Base-by-base conservation (phyloP, 768 basidiomycete species). In the Lactarius sanguifluus region DNA sequence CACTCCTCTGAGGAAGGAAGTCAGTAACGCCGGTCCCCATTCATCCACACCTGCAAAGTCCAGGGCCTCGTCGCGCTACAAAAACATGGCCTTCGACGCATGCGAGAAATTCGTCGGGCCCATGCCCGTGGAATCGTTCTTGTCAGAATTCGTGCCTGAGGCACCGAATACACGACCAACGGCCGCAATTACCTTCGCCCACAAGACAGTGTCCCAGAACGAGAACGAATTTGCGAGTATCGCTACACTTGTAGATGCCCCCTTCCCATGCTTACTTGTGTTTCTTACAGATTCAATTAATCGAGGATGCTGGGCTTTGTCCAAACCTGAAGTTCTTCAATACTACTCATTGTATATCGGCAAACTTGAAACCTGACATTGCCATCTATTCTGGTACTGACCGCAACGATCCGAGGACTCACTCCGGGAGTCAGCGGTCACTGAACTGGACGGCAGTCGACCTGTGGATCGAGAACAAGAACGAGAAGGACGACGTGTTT, bases 91-190 rank as follows among this genome's bases (percentile, higher is more conserved):
- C 9, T n/a, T 34, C 5, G 55, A 63, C 6, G 32, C 41, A 45
- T 25, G 62, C 30, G 55, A 63, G 41, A 63, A 57, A 45, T 57
- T 57, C n/a, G 62, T 63, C 5, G 55, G 55, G 40, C 62, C 62
- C 32, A 63, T 63, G 62, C 41, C 62, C 18, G n/a, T 57, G 1
- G 8, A 23, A 15, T 2, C 2, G 6, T 63, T 63, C 55, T 56
- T 57, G n/a, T 56, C 41, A 1, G 62, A 63, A 23, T 57, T 63
- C 15, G 5, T 57, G 1, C 57, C 57, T 18, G 3, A 28, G 18
- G 32, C 56, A 50, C 28, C 15, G 34, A 36, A 1, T 12, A 36
- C 36, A 34, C 12, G 34, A 45, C 62, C 62, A 16, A 45, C 23
- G 9, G 28, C 32, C 18, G 7, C 41, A 30, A 18, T 62, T 23